Percentiles rank a stretch among this genome's conserved stretches.
Conservation (phyloP, 2,329 filamentous ascomycete genomes). For the Xylaria sp. region DNA sequence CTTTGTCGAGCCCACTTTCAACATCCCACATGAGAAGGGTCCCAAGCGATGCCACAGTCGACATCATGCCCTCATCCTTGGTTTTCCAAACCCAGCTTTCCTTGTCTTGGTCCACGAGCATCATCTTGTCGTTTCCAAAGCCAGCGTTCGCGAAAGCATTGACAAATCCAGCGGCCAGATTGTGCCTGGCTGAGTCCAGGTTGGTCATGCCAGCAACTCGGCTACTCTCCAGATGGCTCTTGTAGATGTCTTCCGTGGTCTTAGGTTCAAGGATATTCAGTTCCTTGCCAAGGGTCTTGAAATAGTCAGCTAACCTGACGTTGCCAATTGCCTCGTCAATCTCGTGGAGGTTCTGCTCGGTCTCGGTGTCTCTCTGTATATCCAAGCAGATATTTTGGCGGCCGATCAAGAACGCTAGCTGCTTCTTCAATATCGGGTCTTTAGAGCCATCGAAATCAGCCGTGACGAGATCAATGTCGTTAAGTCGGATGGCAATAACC, state of each 20-base stretch:
- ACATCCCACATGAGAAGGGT: slow-evolving; percentile 93
- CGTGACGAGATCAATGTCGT: slow-evolving; percentile 82
- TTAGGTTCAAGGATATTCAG: slow-evolving; percentile 96
- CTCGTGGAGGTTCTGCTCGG: slow-evolving; percentile 70
- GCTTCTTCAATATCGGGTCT: slow-evolving; percentile 84
- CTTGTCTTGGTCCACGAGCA: slow-evolving; percentile 88
- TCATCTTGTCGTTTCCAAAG: slow-evolving; percentile 95
- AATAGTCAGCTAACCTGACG: slow-evolving; percentile 84
- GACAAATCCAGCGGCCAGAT: slow-evolving; percentile 92
- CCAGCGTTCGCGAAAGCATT: slow-evolving; percentile 97
- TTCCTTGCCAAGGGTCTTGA: slow-evolving; percentile 92
- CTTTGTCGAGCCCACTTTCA: slow-evolving; percentile 87
- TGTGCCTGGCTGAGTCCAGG: slow-evolving; percentile 92
- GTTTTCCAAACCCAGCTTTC: slow-evolving; percentile 99
- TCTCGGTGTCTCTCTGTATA: slow-evolving; percentile 60
- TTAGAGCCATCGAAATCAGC: slow-evolving; percentile 78
- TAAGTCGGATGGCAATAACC: slow-evolving; percentile 88
- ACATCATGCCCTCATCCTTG: slow-evolving; percentile 97
- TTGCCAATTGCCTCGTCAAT: slow-evolving; percentile 86
- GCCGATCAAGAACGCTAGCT: slow-evolving; percentile 90
- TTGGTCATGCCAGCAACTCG: slow-evolving; percentile 92
- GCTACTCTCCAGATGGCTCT: slow-evolving; percentile 95
- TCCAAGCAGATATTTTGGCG: slow-evolving; percentile 88
- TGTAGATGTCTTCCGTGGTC: slow-evolving; percentile 98
- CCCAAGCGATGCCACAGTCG: slow-evolving; percentile 90